Conservation (phyloP, 768 basidiomycete species). For the Tricholoma hemisulphureum region DNA sequence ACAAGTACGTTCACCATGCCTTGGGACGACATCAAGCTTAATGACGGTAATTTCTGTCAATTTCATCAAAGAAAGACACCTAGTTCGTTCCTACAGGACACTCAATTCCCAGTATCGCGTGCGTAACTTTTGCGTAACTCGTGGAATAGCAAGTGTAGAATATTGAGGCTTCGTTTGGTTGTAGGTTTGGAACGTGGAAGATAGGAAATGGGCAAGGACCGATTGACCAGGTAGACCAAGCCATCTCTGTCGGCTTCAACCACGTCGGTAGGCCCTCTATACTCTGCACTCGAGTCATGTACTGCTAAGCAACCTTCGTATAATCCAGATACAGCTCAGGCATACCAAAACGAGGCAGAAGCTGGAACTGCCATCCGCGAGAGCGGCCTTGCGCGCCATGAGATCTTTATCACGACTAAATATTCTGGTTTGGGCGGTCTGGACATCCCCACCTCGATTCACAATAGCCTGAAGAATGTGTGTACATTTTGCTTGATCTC, state of each 20-base stretch:
- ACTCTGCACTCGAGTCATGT: background rate
- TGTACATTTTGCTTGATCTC: conserved; percentile 12
- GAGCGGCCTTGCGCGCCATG: conserved; percentile 53
- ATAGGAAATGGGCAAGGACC: conserved; percentile 55
- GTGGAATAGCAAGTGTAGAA: background rate
- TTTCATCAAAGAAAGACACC: background rate
- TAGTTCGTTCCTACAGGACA: conserved; percentile 34
- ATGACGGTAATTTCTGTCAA: conserved; percentile 44
- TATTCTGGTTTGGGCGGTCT: conserved; percentile 52
- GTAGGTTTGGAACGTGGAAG: conserved; percentile 62
- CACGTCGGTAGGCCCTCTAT: conserved; percentile 50
- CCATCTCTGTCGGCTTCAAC: conserved; percentile 57
- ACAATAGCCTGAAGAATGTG: conserved; percentile 56
- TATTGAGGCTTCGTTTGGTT: background rate
- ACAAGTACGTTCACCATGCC: conserved; percentile 44
- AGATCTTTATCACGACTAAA: conserved; percentile 67
- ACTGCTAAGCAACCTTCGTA: background rate
- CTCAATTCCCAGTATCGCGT: conserved; percentile 50
- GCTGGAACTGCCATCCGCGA: conserved; percentile 52
- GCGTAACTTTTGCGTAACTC: conserved; percentile 2
- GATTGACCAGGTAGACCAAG: conserved; percentile 58
- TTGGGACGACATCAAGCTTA: conserved; percentile 58
- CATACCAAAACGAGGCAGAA: conserved; percentile 60
- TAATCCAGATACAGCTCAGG: conserved; percentile 58
- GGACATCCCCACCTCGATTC: conserved; percentile 54